Evolutionary conservation across 2,329 filamentous ascomycete species (phyloP), one percentile per base, ranked within the genome.

Genomic region (Claviceps humidiphila): DNA sequence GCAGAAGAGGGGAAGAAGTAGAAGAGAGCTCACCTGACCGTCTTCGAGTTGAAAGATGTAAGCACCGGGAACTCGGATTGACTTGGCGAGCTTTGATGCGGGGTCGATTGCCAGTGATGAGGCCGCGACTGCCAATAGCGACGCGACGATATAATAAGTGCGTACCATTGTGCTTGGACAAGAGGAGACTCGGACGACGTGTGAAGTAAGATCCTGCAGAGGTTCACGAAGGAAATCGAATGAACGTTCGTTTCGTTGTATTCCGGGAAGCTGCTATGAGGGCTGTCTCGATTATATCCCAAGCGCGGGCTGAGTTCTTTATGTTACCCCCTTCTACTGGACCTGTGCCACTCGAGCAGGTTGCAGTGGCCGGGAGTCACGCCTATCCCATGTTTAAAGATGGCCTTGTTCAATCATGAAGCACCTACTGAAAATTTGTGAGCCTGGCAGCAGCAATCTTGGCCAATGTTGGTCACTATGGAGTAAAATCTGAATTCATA

Each of bases 41-140:
- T 53, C 37, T 9, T 49, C 41, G 5, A 58, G 45, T 63, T 62
- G 57, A 38, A 58, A 51, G 16, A 59, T 59, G 42, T 52, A 61
- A 14, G 56, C 59, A 20, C 59, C 58, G 3, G 22, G 22, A 22
- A 54, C 56, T 16, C 60, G 51, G 41, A 52, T 3, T 0, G 39
- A 42, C 17, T 26, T 48, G 22, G 22, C 22, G 22, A 22, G 22
- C 22, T 22, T 22, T 22, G 22, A 22, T 22, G 22, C 22, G 22
- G 22, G 22, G 22, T 22, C 22, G 22, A 3, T 47, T 11, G 54
- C 53, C 20, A 56, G 39, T 39, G 53, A 45, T 9, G 55, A 55
- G 34, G 54, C 51, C n/a, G 55, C 54, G 8, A 53, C 52, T 17
- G 58, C 58, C 11, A 55, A 24, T 7, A 58, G 51, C 49, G 56